Conservation (phyloP, 768 basidiomycete genomes). For the Mycena vitilis region DNA sequence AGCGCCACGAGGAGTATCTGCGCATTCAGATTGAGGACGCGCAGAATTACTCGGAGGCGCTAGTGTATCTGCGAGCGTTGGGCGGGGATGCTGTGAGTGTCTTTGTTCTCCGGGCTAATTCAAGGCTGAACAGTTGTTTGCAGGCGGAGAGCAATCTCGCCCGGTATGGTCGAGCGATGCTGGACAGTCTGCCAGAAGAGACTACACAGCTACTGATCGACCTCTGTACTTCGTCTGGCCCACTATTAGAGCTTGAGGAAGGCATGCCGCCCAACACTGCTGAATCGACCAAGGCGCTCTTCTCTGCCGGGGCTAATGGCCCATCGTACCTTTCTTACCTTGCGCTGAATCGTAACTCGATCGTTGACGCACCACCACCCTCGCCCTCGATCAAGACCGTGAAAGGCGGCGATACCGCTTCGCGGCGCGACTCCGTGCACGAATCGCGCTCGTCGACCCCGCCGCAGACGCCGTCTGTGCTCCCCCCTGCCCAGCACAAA, state of each 20-base stretch:
- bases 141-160: conserved; percentile 90
- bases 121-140: conserved; percentile 1
- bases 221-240: conserved; percentile 79
- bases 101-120: conserved; percentile 3
- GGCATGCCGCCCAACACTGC: conserved; percentile 45
- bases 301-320: conserved; percentile 44
- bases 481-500: conserved; percentile 36
- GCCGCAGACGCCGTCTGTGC: conserved; percentile 48
- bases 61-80: conserved; percentile 81
- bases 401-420: conserved; percentile 48
- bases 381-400: conserved; percentile 62
- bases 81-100: conserved; percentile 81
- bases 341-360: conserved; percentile 72
- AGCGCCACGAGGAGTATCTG: conserved; percentile 92
- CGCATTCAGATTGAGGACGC: conserved; percentile 95
- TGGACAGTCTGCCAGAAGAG: conserved; percentile 84
- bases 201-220: conserved; percentile 94
- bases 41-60: conserved; percentile 82
- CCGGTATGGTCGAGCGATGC: conserved; percentile 88
- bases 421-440: conserved; percentile 52
- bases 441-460: conserved; percentile 46
- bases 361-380: conserved; percentile 52
- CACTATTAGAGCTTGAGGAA: conserved; percentile 56
- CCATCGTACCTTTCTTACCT: conserved; percentile 87
- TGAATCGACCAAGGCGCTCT: conserved; percentile 41